Evolutionary conservation across 2,329 filamentous ascomycete species (phyloP).

Genomic region (Tympanopsis confertula): DNA sequence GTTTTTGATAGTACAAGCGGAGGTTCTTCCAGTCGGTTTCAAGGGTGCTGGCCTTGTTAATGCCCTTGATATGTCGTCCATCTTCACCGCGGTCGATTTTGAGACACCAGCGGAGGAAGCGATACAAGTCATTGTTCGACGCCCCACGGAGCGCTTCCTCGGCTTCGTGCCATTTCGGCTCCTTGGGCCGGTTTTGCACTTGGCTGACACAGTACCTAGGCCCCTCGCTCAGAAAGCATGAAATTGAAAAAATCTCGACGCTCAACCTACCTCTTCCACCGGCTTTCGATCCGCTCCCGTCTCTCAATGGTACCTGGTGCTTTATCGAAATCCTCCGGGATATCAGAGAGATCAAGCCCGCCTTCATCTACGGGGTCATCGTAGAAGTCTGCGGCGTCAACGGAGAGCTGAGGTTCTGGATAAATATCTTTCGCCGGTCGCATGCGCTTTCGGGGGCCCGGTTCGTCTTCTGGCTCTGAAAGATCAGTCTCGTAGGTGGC

Average conservation of each 20-base stretch:
- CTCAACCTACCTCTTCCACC: background rate
- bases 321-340: background rate
- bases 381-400: background rate
- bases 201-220: background rate
- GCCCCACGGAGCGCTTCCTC: background rate
- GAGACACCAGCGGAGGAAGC: constrained; percentile 22
- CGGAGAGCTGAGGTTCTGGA: background rate
- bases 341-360: background rate
- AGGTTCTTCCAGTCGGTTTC: constrained; percentile 3
- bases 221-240: background rate
- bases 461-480: background rate
- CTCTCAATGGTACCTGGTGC: background rate
- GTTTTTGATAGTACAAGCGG: background rate
- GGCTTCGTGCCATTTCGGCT: background rate
- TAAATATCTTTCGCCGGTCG: background rate
- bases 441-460: background rate
- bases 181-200: background rate
- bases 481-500: background rate
- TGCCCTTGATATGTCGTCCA: constrained; percentile 3
- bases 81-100: constrained; percentile 3
- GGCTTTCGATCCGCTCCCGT: background rate
- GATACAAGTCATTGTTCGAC: constrained; percentile 1
- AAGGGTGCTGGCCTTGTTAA: constrained; percentile 7
- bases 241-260: background rate
- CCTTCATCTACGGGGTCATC: background rate